phyloP scores from a whole-genome alignment of 2,329 filamentous ascomycete genomes.

The Hymenoscyphus scutula region DNA sequence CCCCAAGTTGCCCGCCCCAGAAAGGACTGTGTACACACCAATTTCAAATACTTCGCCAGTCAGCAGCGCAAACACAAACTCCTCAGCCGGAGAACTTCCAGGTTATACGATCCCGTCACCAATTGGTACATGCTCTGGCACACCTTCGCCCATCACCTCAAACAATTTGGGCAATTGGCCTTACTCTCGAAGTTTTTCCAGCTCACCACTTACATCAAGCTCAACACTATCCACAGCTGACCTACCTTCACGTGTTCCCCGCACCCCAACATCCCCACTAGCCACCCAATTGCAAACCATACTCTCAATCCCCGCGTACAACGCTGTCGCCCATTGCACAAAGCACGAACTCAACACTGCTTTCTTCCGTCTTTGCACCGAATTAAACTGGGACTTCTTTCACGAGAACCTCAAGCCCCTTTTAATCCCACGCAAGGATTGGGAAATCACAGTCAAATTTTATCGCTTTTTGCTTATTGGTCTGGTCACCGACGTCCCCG shows the following conservation, averaged over 20 bases:
- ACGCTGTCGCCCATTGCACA: not conserved
- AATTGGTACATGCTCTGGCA: not conserved
- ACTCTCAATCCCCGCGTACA: not conserved
- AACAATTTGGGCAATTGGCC: not conserved
- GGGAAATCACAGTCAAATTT: not conserved
- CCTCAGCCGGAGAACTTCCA: not conserved
- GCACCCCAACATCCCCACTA: not conserved
- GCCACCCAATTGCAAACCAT: not conserved
- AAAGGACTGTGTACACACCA: not conserved
- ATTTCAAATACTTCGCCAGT: not conserved
- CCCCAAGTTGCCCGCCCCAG: not conserved
- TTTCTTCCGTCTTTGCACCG: slow-evolving; percentile 1
- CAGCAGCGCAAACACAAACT: not conserved
- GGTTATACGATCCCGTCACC: not conserved
- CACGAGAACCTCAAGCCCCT: not conserved
- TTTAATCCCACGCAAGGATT: not conserved
- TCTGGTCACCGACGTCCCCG: not conserved
- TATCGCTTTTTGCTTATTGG: not conserved
- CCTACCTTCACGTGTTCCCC: not conserved
- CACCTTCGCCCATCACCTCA: not conserved
- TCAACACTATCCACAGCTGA: not conserved
- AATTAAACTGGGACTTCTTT: slow-evolving; percentile 1
- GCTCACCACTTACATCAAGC: not conserved
- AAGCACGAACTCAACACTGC: slow-evolving; percentile 1
- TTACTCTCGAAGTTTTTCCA: not conserved